Conservation (phyloP, 371 early-diverging fungal genomes). For the Apophysomyces variabilis region DNA sequence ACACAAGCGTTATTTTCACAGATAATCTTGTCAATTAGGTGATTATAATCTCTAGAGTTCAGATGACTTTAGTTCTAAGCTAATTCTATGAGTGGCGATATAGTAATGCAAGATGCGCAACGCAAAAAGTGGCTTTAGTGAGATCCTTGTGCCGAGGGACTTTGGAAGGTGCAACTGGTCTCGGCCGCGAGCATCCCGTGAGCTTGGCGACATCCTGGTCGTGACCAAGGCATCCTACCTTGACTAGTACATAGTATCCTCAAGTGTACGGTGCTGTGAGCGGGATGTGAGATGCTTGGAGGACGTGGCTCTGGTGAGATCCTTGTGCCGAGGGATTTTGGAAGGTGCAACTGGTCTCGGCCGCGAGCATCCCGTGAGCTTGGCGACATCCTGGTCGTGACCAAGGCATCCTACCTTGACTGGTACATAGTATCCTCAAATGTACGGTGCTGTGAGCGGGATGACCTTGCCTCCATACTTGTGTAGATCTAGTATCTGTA, state of each 20-base stretch:
- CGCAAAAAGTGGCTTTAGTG: too few relatives aligned
- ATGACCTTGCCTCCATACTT: conserved; percentile 3
- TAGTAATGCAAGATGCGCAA: too few relatives aligned
- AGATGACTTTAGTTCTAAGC: too few relatives aligned
- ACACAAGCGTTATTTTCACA: too few relatives aligned
- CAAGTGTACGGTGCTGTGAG: conserved; percentile 8
- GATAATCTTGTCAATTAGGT: too few relatives aligned
- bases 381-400: conserved; percentile 7
- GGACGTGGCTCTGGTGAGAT: too few relatives aligned
- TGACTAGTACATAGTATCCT: conserved; percentile 1
- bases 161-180: background rate
- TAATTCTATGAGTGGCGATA: too few relatives aligned
- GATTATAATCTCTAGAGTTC: too few relatives aligned
- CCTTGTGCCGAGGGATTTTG: too few relatives aligned
- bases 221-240: conserved; percentile 4
- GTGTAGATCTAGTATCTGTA: background rate
- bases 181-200: conserved; percentile 9
- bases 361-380: conserved; percentile 8
- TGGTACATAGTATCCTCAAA: conserved; percentile 3
- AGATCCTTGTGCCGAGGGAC: too few relatives aligned
- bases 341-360: conserved; percentile 5
- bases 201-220: conserved; percentile 7
- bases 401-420: conserved; percentile 2
- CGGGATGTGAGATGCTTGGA: too few relatives aligned
- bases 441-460: conserved; percentile 10